Base-by-base conservation (phyloP, 2,329 filamentous ascomycete genomes). In the Exophiala spinifera region DNA sequence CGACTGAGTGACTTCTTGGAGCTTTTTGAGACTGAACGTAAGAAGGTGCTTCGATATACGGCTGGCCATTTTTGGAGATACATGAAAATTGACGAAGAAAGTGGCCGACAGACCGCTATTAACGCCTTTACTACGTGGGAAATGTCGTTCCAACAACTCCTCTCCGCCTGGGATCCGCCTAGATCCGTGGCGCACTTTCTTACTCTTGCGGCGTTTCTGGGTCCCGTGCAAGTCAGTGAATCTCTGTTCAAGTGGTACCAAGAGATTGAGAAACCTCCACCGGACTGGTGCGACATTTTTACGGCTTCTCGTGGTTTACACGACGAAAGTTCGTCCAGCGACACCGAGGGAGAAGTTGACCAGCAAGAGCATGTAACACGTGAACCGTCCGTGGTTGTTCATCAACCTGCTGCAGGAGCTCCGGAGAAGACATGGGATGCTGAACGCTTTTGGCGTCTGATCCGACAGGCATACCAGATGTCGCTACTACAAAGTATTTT, bases 371-470 rank as follows among this genome's bases (percentile, higher is more conserved):
- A 25, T 8, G 23, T 25, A 4, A 25, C 23, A 8, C 23, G 4
- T 25, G 23, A 25, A 4, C 23, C 23, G 4, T 25, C 23, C 23
- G 4, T 4, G 8, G 8, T 8, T 8, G 8, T 25, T 25, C 23
- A 25, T 8, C 4, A 25, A n/a, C n/a, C n/a, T 25, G 23, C 23
- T 28, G 7, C 11, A 15, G 17, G 3, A 44, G 48, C 49, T 36
- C 25, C 7, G 3, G n/a, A 46, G 25, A n/a, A 37, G 23, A 37
- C 34, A 11, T 53, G 51, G 51, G 39, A 53, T 42, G 34, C 6
- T 14, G 44, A 53, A 13, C 44, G 31, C 3, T 53, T 48, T 19
- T 53, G 51, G 51, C 14, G 49, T 25, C 51, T 49, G 15, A 53
- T 53, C 31, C 28, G 21, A 3, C 25, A 37, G 19, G 51, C 51